phyloP scores from a whole-genome alignment of 805 yeast species.

The Candida boidinii region DNA sequence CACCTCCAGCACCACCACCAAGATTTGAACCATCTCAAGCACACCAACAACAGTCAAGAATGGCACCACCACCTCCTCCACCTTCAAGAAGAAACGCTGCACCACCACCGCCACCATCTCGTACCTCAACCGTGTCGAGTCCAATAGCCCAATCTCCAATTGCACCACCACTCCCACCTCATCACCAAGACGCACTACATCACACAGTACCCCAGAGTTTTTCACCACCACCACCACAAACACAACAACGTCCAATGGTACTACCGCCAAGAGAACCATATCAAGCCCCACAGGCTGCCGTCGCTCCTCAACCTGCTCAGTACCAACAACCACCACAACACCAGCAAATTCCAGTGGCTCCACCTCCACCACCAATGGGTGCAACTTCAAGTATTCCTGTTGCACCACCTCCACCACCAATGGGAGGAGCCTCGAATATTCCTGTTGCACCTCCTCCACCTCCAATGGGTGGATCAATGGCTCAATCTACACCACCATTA shows the following conservation, averaged over 20 bases:
- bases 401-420: slow-evolving; percentile 20
- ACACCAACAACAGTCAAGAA: no score
- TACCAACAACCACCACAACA: slow-evolving; percentile 4
- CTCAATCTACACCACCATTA: slow-evolving; percentile 30
- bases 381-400: slow-evolving; percentile 16
- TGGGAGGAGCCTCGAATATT: slow-evolving; percentile 8
- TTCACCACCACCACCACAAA: no score
- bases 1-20: slow-evolving; percentile 8
- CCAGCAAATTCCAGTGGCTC: slow-evolving; percentile 18
- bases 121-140: no score
- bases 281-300: slow-evolving; percentile 14
- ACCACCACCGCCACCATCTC: no score
- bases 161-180: slow-evolving; percentile 15
- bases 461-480: slow-evolving; percentile 23
- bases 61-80: no score
- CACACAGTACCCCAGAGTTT: no score
- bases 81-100: no score
- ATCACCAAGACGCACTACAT: slow-evolving; percentile 14
- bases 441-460: slow-evolving; percentile 11
- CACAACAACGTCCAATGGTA: no score
- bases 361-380: slow-evolving; percentile 17
- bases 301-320: slow-evolving; percentile 12
- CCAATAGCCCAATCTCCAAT: no score
- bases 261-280: no score
- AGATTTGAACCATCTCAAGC: no score